Base-by-base conservation (phyloP, 768 basidiomycete species). In the Steccherinum ochraceum region DNA sequence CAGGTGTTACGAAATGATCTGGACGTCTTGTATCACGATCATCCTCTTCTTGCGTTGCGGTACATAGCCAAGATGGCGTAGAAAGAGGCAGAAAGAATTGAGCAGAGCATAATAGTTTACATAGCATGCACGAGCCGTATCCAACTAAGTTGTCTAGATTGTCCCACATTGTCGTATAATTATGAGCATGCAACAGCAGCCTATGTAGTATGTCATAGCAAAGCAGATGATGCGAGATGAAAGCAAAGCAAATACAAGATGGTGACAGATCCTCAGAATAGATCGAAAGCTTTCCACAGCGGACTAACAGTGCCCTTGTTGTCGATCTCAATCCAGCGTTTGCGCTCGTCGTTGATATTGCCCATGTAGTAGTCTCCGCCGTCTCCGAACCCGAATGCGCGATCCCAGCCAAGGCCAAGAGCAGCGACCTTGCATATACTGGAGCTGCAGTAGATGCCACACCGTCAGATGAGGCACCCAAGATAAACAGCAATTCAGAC, bases 241-340 rank as follows among this genome's bases (percentile, higher is more conserved):
- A 20, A 40, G 11, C 13, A 48, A 19, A 19, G 35, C 27, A 13
- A 46, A 20, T 24, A 10, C 12, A 39, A 24, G 7, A 21, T 13
- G 40, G n/a, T 23, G 3, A 47, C 13, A 7, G 19, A 30, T 49
- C 40, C 39, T 44, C 24, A 52, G 35, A 80, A 81, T 39, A 80
- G 58, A 51, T 83, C 72, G 54, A 81, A 84, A 12, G 82, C 68
- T 39, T 67, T 57, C 84, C 84, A 87, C 5, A 72, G 65, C 11
- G 84, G 85, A 24, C 73, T 56, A 40, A 83, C 61, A n/a, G 46
- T 56, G 0, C 80, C 84, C 45, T 74, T 73, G 54, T 76, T 66
- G 58, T 87, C 85, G n/a, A 86, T 69, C 44, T 87, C 85, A 2
- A 84, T 66, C 85, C 85, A 86, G 12, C 73, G 69, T 58, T 73